Conservation (phyloP, 768 basidiomycete genomes). For the Calocybe cyanea region DNA sequence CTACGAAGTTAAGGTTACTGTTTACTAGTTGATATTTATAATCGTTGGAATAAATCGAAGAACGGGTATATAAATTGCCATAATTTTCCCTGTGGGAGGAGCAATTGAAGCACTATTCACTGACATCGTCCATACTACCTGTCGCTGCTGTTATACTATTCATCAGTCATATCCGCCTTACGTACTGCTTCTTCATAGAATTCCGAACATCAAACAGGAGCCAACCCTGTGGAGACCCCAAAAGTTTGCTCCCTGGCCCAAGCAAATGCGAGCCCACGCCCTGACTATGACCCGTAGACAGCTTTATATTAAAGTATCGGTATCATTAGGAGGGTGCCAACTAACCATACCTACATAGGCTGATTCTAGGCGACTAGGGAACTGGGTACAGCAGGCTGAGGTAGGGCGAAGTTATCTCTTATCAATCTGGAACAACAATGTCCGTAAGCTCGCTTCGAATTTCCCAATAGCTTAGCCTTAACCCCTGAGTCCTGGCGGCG, state of each 20-base stretch:
- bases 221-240: conserved; percentile 1
- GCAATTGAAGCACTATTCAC: too few relatives aligned
- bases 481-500: background rate
- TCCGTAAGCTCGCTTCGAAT: background rate
- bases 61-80: too few relatives aligned
- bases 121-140: too few relatives aligned
- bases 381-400: background rate
- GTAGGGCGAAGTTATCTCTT: conserved; percentile 1
- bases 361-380: background rate
- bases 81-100: too few relatives aligned
- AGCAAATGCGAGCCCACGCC: background rate
- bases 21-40: too few relatives aligned
- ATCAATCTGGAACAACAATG: background rate
- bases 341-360: background rate
- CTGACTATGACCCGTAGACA: background rate
- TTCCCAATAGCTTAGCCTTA: too few relatives aligned
- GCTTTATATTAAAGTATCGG: too few relatives aligned
- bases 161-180: too few relatives aligned
- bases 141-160: too few relatives aligned
- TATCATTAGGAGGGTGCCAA: too few relatives aligned
- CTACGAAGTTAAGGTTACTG: too few relatives aligned
- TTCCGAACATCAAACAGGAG: background rate
- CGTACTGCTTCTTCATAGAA: background rate
- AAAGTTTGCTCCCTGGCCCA: background rate
- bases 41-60: too few relatives aligned